Percentiles rank a stretch among this genome's conserved stretches.
phyloP scores from a whole-genome alignment of 1,284 basidiomycete species.

The Sphaerobolus stellatus region DNA sequence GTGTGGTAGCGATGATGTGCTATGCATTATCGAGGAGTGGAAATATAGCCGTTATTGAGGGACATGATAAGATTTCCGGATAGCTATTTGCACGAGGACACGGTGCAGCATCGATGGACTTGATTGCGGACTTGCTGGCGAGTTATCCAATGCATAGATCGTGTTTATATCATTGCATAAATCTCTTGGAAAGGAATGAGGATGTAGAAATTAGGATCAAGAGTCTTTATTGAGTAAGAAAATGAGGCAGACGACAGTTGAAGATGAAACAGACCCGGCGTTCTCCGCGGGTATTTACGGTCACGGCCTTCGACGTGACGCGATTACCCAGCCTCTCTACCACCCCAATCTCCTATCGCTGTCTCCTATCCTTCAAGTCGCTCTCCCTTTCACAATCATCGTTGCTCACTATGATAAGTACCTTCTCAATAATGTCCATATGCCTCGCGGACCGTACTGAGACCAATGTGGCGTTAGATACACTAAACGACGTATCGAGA shows the following conservation, averaged over 20 bases:
- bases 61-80: no score
- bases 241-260: no score
- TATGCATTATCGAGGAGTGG: constrained; percentile 74
- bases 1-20: constrained; percentile 45
- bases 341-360: not conserved
- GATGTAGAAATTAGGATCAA: no score
- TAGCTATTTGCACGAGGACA: no score
- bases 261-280: no score
- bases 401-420: constrained; percentile 12
- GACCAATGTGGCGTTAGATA: constrained; percentile 26
- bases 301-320: not conserved
- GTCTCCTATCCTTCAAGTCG: not conserved
- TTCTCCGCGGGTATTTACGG: constrained; percentile 7
- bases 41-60: constrained; percentile 47
- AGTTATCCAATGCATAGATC: no score
- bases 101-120: no score
- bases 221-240: no score
- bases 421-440: not conserved
- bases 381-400: not conserved
- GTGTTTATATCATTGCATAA: no score
- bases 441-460: not conserved
- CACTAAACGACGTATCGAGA: constrained; percentile 92
- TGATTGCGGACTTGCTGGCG: no score
- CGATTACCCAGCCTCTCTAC: not conserved
- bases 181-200: no score